These are phyloP conservation scores for Mycena filopes DNA, from an alignment of 768 basidiomycete species.

Conservation along the genomic window DNA sequence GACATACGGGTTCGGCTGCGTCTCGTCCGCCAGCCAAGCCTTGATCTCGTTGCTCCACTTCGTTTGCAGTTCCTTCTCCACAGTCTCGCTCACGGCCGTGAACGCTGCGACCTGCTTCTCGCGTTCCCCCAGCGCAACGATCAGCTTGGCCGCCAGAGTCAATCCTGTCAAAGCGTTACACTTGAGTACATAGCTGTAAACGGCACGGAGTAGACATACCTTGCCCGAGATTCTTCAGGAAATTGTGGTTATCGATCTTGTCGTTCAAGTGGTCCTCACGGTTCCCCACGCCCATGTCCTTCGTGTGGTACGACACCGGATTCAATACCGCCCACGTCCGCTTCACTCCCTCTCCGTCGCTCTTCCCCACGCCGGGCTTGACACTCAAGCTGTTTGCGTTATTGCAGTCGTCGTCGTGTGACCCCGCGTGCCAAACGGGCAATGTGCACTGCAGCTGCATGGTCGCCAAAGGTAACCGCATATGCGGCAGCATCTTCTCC, in stretches of 20 bases:
- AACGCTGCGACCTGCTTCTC: neutral
- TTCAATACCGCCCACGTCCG: neutral
- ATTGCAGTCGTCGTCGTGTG: neutral
- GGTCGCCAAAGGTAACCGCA: neutral
- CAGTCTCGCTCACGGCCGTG: neutral
- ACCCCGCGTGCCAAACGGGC: neutral
- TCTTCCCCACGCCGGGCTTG: neutral
- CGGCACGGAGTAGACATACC: neutral
- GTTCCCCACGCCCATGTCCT: neutral
- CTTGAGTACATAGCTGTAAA: too few relatives aligned
- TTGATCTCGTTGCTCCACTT: slow-evolving; percentile 2
- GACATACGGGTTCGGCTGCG: slow-evolving; percentile 7
- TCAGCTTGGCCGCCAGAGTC: neutral
- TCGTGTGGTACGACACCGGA: neutral
- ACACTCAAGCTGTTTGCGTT: neutral
- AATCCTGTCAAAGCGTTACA: too few relatives aligned
- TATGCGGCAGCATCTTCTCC: neutral
- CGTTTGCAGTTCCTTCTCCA: neutral
- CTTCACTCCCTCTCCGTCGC: slow-evolving; percentile 6
- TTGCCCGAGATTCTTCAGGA: slow-evolving; percentile 8
- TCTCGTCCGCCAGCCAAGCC: slow-evolving; percentile 11
- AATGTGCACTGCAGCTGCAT: neutral
- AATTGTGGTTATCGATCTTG: slow-evolving; percentile 1
- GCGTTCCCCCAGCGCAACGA: slow-evolving; percentile 7
- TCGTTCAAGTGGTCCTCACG: neutral